phyloP scores from a whole-genome alignment of 2,329 filamentous ascomycete species.

The Monosporascus sp. region DNA sequence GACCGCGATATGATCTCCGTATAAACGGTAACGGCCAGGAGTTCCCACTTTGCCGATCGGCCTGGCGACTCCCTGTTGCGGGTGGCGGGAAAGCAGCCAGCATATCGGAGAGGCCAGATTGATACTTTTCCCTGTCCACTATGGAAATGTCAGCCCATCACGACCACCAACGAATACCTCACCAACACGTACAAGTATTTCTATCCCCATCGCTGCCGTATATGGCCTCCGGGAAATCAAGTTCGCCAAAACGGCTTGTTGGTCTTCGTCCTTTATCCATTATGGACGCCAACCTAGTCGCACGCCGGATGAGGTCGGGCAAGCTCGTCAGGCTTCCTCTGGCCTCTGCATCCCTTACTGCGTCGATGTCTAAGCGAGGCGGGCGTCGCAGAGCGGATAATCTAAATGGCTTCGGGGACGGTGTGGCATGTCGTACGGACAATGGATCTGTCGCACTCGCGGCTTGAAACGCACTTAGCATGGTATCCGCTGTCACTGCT shows the following conservation, averaged over 20 bases:
- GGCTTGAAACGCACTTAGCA: conserved; percentile 46
- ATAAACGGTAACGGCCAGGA: conserved; percentile 46
- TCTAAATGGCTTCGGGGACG: conserved; percentile 32
- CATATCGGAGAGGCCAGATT: conserved; percentile 59
- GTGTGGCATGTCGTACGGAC: conserved; percentile 21
- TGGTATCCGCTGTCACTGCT: conserved; percentile 38
- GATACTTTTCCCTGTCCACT: conserved; percentile 38
- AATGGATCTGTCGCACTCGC: conserved; percentile 41
- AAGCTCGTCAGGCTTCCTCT: conserved; percentile 89
- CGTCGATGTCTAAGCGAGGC: conserved; percentile 74
- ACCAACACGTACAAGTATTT: conserved; percentile 14
- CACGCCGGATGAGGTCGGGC: conserved; percentile 83
- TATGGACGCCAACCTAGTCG: conserved; percentile 80
- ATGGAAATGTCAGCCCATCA: conserved; percentile 13
- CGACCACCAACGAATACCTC: background rate
- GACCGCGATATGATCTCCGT: conserved; percentile 19
- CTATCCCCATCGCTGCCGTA: conserved; percentile 34
- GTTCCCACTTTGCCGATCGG: conserved; percentile 39
- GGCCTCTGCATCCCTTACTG: conserved; percentile 73
- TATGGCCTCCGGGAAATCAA: conserved; percentile 47
- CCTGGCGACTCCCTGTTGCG: conserved; percentile 37
- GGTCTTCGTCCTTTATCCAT: conserved; percentile 75
- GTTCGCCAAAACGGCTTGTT: conserved; percentile 52
- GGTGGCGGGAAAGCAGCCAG: conserved; percentile 61
- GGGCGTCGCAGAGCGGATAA: conserved; percentile 59